These are phyloP conservation scores for Peronospora farinosa DNA, from an alignment of 352 stramenopile genomes.

Conservation along the genomic window DNA sequence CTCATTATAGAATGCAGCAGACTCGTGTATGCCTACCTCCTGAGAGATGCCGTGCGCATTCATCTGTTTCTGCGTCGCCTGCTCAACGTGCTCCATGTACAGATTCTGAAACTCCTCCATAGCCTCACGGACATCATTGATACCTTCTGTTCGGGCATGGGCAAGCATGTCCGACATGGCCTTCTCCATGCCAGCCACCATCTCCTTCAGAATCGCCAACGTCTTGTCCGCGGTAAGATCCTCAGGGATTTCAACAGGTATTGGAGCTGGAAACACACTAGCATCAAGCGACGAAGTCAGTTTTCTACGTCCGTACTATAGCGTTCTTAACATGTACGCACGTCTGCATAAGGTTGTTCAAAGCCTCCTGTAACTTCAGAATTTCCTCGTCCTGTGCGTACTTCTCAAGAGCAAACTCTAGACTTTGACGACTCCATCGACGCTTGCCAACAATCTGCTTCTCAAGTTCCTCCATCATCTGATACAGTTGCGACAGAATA, in stretches of 20 bases:
- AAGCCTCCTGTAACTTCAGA: conserved; percentile 50
- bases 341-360: conserved; percentile 65
- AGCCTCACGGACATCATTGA: conserved; percentile 56
- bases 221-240: conserved; percentile 64
- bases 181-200: conserved; percentile 70
- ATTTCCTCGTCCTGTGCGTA: conserved; percentile 58
- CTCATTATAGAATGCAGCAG: not conserved
- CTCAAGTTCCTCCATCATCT: conserved; percentile 68
- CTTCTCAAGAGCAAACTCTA: conserved; percentile 57
- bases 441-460: conserved; percentile 55
- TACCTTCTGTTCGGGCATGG: conserved; percentile 61
- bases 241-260: conserved; percentile 52
- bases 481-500: conserved; percentile 66
- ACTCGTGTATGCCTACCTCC: conserved; percentile 43
- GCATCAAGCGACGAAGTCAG: conserved; percentile 1
- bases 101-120: conserved; percentile 77
- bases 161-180: conserved; percentile 74
- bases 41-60: conserved; percentile 55
- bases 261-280: conserved; percentile 55
- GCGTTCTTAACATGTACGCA: conserved; percentile 14
- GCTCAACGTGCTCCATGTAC: conserved; percentile 71
- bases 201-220: conserved; percentile 53
- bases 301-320: not conserved
- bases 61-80: conserved; percentile 61
- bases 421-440: conserved; percentile 52